Evolutionary conservation across 1,284 basidiomycete species (phyloP), one percentile per base, ranked within the genome.

Genomic region (Ustilago xerochloae): DNA sequence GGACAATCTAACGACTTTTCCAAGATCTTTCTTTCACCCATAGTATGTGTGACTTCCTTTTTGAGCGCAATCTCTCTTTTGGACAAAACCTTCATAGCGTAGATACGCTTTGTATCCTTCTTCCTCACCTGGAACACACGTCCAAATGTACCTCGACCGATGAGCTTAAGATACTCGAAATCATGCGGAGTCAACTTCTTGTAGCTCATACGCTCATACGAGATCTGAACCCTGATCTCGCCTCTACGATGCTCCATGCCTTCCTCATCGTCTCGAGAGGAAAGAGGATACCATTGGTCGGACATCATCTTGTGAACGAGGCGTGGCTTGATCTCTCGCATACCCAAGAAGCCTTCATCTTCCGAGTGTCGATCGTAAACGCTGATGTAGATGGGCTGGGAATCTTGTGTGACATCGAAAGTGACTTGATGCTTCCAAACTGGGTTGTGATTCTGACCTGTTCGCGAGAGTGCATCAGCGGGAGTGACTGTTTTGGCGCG

Each of bases 51-150:
- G 39, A 99, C 94, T 85, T 99, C 97, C 86, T 99, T 99, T 88
- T 98, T 99, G 47, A 93, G 93, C 61, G 98, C 91, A 80, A 99
- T 99, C 85, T 99, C 97, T 87, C 93, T 94, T 87, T 99, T 99
- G 36, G 93, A 95, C 33, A 99, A 89, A 50, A 99, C 93, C 85
- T 99, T 99, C 96, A 99, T 99, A 57, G 97, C 97, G 87, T 98
- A 99, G 87, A 99, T 99, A 53, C 97, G 92, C 85, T 93, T 92
- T 45, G 97, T 99, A 87, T 99, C 96, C 84, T 89, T 91, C 87
- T 99, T 99, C 67, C 96, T 92, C 38, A 99, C 96, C 86, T 99
- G 97, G 88, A 98, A 99, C 22, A 99, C 96, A 29, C 84, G 78
- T n/a, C 97, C 97, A 84, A 99, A 99, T 0, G 97, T 99, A 6